These are phyloP conservation scores for Scenedesmus sp. DNA, from an alignment of 163 green algal species.

Conservation along the genomic window DNA sequence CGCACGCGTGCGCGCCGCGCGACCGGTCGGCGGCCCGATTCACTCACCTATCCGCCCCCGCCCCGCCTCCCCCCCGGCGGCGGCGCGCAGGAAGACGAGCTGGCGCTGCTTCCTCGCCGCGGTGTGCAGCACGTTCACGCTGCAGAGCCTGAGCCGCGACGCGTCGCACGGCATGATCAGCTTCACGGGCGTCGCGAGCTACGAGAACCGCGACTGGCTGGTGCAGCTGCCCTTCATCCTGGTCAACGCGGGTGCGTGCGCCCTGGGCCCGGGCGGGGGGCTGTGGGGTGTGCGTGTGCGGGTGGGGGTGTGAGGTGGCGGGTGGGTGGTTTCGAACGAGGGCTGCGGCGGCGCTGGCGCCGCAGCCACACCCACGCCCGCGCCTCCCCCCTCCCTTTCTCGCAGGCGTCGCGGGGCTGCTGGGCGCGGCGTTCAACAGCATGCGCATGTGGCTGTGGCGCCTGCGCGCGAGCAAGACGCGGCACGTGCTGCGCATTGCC, in stretches of 20 bases:
- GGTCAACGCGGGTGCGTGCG: slow-evolving; percentile 56
- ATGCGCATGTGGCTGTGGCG: slow-evolving; percentile 74
- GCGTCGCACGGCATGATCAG: slow-evolving; percentile 70
- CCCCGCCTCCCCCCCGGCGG: too few relatives aligned
- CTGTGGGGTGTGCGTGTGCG: neutral
- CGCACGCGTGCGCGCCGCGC: too few relatives aligned
- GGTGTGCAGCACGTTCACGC: slow-evolving; percentile 72
- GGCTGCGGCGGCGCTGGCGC: neutral
- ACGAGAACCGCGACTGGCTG: slow-evolving; percentile 81
- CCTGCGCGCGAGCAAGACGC: slow-evolving; percentile 58
- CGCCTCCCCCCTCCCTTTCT: neutral
- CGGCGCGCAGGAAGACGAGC: slow-evolving; percentile 72
- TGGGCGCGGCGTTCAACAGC: slow-evolving; percentile 86
- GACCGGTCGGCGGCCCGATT: too few relatives aligned
- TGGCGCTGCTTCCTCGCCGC: slow-evolving; percentile 91
- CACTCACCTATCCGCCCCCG: too few relatives aligned
- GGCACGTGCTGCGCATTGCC: slow-evolving; percentile 66
- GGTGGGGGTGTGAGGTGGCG: too few relatives aligned
- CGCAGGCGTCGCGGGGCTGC: slow-evolving; percentile 68
- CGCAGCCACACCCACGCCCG: neutral
- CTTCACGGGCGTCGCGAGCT: slow-evolving; percentile 62
- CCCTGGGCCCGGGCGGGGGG: neutral
- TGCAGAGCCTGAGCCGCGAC: slow-evolving; percentile 55
- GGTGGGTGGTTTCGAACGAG: neutral
- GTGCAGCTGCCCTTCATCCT: slow-evolving; percentile 87